These are phyloP conservation scores for Fusarium equiseti DNA, from an alignment of 2,329 filamentous ascomycete species.

Conservation along the genomic window DNA sequence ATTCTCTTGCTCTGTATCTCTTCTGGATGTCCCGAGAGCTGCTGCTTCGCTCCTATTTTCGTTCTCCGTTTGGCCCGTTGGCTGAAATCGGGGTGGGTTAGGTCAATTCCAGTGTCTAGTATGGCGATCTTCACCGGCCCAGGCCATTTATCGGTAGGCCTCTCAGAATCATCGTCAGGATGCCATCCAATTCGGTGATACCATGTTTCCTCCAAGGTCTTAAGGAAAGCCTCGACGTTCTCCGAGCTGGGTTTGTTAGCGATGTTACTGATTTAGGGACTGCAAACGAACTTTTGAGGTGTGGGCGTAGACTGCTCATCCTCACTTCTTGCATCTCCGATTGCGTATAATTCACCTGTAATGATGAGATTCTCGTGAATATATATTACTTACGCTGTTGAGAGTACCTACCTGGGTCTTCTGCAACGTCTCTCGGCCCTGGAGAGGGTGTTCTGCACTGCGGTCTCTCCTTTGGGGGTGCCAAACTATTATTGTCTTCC, in stretches of 20 bases:
- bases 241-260: background rate
- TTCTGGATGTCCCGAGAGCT: background rate
- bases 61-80: conserved; percentile 17
- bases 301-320: background rate
- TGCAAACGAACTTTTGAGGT: background rate
- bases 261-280: too few species aligned
- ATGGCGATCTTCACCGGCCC: conserved; percentile 32
- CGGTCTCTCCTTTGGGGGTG: background rate
- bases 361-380: background rate
- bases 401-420: background rate
- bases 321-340: background rate
- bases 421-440: background rate
- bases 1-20: conserved; percentile 18
- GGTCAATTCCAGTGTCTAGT: conserved; percentile 33
- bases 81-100: conserved; percentile 19
- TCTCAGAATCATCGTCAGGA: conserved; percentile 16
- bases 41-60: background rate
- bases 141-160: conserved; percentile 9
- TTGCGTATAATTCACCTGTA: conserved; percentile 7
- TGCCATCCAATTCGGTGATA: conserved; percentile 24
- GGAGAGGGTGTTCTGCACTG: conserved; percentile 11
- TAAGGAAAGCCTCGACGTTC: conserved; percentile 9
- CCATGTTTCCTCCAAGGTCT: conserved; percentile 22
- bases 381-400: accelerated
- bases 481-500: background rate